Evolutionary conservation across 2,329 filamentous ascomycete genomes (phyloP).

Genomic region (Fusarium sp.): DNA sequence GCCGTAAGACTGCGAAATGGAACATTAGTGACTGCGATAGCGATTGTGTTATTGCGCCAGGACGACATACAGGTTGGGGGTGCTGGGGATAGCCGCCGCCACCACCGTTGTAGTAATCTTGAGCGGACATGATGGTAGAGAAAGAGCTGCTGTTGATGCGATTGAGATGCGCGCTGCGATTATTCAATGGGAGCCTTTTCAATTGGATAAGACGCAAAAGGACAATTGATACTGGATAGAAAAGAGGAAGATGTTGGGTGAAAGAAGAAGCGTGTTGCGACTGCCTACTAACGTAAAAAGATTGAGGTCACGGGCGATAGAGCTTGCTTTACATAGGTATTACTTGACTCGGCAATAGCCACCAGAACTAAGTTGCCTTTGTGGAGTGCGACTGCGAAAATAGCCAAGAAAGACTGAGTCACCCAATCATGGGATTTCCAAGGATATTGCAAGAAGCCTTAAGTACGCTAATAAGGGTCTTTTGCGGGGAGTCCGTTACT

Average conservation of each 20-base stretch:
- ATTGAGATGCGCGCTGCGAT: slow-evolving; percentile 3
- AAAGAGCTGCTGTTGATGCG: not conserved
- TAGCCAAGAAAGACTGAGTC: not conserved
- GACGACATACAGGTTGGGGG: slow-evolving; percentile 54
- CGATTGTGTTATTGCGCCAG: not conserved
- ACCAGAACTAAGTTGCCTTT: not conserved
- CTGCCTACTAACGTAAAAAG: slow-evolving; percentile 1
- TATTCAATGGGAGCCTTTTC: not conserved
- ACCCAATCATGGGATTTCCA: slow-evolving; percentile 16
- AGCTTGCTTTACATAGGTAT: slow-evolving; percentile 10
- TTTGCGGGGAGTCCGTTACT: slow-evolving; percentile 5
- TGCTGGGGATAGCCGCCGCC: slow-evolving; percentile 54
- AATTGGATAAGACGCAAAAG: not conserved
- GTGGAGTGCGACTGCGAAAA: not conserved
- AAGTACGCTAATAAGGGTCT: slow-evolving; percentile 2
- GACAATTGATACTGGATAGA: not conserved
- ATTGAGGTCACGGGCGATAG: slow-evolving; percentile 23
- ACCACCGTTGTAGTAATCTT: slow-evolving; percentile 56
- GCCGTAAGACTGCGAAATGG: slow-evolving; percentile 46
- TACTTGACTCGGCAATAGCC: slow-evolving; percentile 1
- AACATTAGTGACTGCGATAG: slow-evolving; percentile 28
- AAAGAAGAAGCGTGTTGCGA: slow-evolving; percentile 14
- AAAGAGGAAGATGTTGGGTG: not conserved
- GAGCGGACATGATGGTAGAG: slow-evolving; percentile 51
- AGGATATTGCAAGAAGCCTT: not conserved